Conservation (phyloP, 208 protist species). For the Phytomonas sp. region DNA sequence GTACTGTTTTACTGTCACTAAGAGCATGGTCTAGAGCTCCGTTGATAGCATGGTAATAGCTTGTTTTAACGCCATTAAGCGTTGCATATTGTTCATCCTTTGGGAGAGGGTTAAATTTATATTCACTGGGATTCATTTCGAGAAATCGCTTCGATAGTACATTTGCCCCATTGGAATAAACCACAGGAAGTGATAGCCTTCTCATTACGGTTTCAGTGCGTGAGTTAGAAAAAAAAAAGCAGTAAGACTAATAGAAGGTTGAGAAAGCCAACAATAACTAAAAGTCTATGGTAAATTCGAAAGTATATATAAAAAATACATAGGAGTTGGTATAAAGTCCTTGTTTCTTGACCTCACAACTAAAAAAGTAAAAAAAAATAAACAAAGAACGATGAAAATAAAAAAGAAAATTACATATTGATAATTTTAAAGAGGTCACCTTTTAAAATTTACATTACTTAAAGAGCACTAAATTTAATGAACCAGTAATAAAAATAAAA, state of each 20-base stretch:
- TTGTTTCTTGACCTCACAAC: background rate
- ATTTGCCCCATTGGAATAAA: background rate
- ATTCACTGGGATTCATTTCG: conserved; percentile 26
- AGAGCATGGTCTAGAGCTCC: conserved; percentile 91
- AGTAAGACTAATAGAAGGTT: background rate
- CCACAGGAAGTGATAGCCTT: background rate
- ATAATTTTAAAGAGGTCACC: background rate
- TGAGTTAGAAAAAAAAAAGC: background rate
- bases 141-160: conserved; percentile 17
- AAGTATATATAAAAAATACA: background rate
- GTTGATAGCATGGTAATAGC: conserved; percentile 93
- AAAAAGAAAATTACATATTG: background rate
- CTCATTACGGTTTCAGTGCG: background rate
- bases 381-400: background rate
- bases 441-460: background rate
- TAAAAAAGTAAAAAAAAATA: background rate
- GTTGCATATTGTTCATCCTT: conserved; percentile 25
- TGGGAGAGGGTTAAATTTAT: conserved; percentile 20
- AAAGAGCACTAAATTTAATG: background rate
- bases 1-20: conserved; percentile 60
- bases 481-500: background rate
- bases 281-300: background rate
- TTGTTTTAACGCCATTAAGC: conserved; percentile 66
- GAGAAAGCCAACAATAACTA: background rate
- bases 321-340: background rate